These are phyloP conservation scores for Trichoderma semiorbis DNA, from an alignment of 2,329 filamentous ascomycete genomes.

Conservation along the genomic window DNA sequence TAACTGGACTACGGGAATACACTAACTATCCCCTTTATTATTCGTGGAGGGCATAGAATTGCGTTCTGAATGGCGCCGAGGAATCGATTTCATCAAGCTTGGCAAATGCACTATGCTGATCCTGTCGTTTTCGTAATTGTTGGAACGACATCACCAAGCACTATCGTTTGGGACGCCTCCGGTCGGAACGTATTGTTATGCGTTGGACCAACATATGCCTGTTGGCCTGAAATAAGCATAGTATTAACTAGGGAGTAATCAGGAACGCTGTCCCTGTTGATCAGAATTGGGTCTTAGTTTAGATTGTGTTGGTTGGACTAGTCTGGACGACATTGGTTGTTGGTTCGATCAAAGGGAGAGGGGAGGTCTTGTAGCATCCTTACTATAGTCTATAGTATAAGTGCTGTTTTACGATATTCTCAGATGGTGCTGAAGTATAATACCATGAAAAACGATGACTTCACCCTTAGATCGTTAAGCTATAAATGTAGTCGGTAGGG, in stretches of 20 bases:
- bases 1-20: neutral
- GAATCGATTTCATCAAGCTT: neutral
- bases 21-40: neutral
- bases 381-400: neutral
- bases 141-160: neutral
- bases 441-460: neutral
- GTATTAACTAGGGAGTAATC: neutral
- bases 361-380: neutral
- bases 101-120: neutral
- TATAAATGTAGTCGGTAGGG: neutral
- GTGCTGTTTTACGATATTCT: neutral
- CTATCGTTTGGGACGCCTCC: neutral
- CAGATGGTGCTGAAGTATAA: accelerated
- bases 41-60: neutral
- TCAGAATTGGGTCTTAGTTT: neutral
- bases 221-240: neutral
- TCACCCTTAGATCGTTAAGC: neutral
- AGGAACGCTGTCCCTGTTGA: neutral
- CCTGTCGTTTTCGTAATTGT: neutral
- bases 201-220: neutral
- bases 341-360: neutral
- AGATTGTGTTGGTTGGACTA: neutral
- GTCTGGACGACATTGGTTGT: neutral
- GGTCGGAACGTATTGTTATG: neutral
- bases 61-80: neutral